Percentiles rank a stretch among this genome's conserved stretches.
phyloP scores from a whole-genome alignment of 305 asterid species.

The Fraxinus platypoda region DNA sequence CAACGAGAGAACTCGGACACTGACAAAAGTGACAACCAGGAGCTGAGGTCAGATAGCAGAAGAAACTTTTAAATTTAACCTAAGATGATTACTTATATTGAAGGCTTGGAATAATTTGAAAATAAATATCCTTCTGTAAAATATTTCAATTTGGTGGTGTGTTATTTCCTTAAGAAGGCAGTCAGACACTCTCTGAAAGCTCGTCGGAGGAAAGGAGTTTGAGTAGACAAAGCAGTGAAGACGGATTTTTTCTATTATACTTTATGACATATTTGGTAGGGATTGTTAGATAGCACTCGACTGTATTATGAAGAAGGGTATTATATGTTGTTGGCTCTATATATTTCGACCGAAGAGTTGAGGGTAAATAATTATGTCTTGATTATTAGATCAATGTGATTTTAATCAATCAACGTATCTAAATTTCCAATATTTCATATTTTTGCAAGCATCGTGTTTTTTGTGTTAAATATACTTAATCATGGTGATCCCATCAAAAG shows the following conservation, averaged over 20 bases:
- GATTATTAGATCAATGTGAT: background rate
- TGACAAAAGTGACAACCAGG: constrained; percentile 10
- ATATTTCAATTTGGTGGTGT: background rate
- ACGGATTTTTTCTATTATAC: background rate
- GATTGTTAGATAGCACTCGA: background rate
- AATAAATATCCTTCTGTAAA: constrained; percentile 2
- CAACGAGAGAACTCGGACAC: constrained; percentile 27
- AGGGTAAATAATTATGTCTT: background rate
- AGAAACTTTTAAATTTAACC: constrained; percentile 30
- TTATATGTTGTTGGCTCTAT: too few species aligned
- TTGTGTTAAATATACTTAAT: background rate
- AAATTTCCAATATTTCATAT: background rate
- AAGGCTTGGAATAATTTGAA: background rate
- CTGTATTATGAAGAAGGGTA: background rate
- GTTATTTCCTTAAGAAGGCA: constrained; percentile 15
- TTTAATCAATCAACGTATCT: background rate
- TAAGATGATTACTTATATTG: constrained; percentile 3
- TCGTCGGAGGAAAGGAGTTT: constrained; percentile 7
- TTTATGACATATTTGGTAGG: background rate
- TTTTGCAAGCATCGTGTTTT: background rate
- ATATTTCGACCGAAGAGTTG: too few species aligned
- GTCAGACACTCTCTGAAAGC: background rate
- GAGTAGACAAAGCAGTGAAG: constrained; percentile 28
- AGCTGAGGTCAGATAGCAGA: constrained; percentile 47
- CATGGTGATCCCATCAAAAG: background rate